Evolutionary conservation across 2,329 filamentous ascomycete genomes (phyloP).

Genomic region (Graphilbum sp.): DNA sequence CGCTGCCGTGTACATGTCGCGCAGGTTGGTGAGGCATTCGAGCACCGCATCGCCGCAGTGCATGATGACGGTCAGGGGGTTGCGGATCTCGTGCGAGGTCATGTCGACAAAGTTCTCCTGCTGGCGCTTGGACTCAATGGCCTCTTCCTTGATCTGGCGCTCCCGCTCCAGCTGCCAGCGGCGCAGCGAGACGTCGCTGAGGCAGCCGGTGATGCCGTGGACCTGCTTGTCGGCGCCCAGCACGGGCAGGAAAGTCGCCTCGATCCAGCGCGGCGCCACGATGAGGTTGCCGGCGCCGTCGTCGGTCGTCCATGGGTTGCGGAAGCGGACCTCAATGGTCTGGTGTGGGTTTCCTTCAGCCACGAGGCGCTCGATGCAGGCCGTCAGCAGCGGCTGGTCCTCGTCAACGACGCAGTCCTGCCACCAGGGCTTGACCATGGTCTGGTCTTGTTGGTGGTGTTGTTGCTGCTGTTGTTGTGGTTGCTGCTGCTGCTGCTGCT

Average conservation of each 20-base stretch:
- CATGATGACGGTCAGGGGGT: constrained; percentile 56
- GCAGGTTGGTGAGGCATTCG: constrained; percentile 27
- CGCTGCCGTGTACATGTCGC: constrained; percentile 14
- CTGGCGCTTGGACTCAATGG: constrained; percentile 44
- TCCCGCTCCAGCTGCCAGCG: constrained; percentile 35
- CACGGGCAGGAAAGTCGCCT: constrained; percentile 34
- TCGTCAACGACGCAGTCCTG: constrained; percentile 26
- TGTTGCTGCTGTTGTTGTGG: neutral
- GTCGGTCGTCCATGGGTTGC: constrained; percentile 27
- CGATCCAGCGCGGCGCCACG: constrained; percentile 28
- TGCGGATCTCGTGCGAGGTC: constrained; percentile 56
- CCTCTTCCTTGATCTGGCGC: constrained; percentile 33
- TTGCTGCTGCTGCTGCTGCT: neutral
- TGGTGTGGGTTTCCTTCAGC: constrained; percentile 22
- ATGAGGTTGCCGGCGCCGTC: constrained; percentile 27
- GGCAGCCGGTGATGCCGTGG: constrained; percentile 30
- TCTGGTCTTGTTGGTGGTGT: neutral
- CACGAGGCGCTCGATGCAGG: constrained; percentile 22
- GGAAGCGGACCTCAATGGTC: constrained; percentile 31
- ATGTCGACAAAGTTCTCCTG: constrained; percentile 76
- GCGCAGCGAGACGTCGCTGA: constrained; percentile 31
- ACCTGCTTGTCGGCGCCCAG: constrained; percentile 27
- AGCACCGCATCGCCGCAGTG: constrained; percentile 59
- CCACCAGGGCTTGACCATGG: constrained; percentile 24
- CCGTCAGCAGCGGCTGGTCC: constrained; percentile 23